Conservation (phyloP, 345 rosid species). For the Draba incana region DNA sequence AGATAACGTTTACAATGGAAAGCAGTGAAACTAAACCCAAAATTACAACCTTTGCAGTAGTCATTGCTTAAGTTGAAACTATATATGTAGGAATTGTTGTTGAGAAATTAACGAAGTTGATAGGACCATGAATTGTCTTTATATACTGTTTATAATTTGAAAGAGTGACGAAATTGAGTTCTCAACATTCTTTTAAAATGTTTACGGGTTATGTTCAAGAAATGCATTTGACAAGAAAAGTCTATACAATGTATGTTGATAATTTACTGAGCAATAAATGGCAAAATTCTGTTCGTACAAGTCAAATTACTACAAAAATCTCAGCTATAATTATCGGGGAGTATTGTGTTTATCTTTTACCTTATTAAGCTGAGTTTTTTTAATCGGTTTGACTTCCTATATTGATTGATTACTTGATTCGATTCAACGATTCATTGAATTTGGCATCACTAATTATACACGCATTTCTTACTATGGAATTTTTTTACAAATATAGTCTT, state of each 20-base stretch:
- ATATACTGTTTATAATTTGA: conserved; percentile 1
- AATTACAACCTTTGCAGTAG: neutral
- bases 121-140: conserved; percentile 3
- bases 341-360: too few species aligned
- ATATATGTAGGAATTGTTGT: neutral
- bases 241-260: neutral
- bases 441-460: too few species aligned
- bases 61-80: conserved; percentile 7
- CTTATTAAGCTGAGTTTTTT: too few species aligned
- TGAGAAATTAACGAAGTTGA: conserved; percentile 6
- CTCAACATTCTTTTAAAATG: neutral
- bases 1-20: neutral
- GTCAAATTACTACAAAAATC: conserved; percentile 5
- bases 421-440: too few species aligned
- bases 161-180: neutral
- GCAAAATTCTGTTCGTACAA: neutral
- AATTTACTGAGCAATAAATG: neutral
- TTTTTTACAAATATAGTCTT: too few species aligned
- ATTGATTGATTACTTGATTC: too few species aligned
- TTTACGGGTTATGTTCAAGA: neutral
- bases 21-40: conserved; percentile 1
- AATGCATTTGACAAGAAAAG: conserved; percentile 1
- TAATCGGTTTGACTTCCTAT: too few species aligned
- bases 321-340: too few species aligned
- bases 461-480: too few species aligned